Evolutionary conservation across 2,329 filamentous ascomycete genomes (phyloP).

Genomic region (Graphium sp.): DNA sequence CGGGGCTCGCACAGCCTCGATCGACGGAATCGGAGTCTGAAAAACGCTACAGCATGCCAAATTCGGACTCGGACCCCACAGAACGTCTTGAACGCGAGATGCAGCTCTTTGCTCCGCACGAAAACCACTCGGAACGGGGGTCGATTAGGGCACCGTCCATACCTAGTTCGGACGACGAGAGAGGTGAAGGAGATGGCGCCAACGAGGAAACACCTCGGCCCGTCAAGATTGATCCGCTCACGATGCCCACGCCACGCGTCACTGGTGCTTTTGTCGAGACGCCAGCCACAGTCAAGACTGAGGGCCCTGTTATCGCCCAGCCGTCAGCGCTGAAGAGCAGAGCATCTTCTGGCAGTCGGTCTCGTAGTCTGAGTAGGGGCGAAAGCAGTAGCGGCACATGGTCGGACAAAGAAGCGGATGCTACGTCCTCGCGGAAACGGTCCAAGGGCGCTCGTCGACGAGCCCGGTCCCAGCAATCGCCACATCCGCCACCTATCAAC

Average conservation of each 20-base stretch:
- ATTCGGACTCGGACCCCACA: conserved; percentile 35
- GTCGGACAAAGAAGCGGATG: conserved; percentile 7
- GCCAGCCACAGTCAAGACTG: conserved; percentile 26
- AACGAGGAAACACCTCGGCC: conserved; percentile 29
- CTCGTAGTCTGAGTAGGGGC: too few relatives aligned
- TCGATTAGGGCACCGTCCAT: conserved; percentile 33
- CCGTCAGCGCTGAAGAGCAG: too few relatives aligned
- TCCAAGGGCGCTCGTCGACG: conserved; percentile 9
- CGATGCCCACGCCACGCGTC: conserved; percentile 34
- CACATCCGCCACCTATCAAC: conserved; percentile 30
- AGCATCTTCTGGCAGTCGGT: too few relatives aligned
- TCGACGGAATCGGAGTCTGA: conserved; percentile 29
- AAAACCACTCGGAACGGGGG: conserved; percentile 37
- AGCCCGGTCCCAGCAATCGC: conserved; percentile 22
- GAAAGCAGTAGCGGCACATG: too few relatives aligned
- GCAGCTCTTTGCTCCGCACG: conserved; percentile 34
- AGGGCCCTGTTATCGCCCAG: too few relatives aligned
- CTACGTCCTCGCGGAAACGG: conserved; percentile 6
- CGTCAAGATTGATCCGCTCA: conserved; percentile 20
- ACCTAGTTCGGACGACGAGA: conserved; percentile 19
- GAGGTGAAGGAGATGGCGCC: conserved; percentile 51
- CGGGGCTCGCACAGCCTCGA: conserved; percentile 20
- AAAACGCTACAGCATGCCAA: conserved; percentile 27
- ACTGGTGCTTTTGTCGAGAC: conserved; percentile 41
- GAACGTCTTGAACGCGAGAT: conserved; percentile 39